Conservation (phyloP, 2,329 filamentous ascomycete species). For the Stachybotrys chlorohalonatus region DNA sequence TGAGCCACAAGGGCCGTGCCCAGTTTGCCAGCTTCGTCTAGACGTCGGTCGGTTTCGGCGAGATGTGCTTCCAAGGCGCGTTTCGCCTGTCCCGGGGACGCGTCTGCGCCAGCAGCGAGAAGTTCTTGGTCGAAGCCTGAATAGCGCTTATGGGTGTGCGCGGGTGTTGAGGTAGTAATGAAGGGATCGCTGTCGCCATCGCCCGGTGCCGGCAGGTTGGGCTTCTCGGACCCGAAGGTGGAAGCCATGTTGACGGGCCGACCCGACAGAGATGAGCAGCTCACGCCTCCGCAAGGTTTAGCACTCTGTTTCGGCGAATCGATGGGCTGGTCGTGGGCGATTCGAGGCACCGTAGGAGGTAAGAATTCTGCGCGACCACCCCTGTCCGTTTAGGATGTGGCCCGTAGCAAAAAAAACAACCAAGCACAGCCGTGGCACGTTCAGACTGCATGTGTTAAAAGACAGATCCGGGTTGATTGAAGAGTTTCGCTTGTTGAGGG, state of each 20-base stretch:
- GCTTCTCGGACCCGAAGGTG: slow-evolving; percentile 31
- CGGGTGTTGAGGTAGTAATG: slow-evolving; percentile 32
- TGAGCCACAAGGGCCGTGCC: slow-evolving; percentile 84
- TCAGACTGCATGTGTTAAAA: background rate
- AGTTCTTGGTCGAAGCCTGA: slow-evolving; percentile 75
- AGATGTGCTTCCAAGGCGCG: slow-evolving; percentile 85
- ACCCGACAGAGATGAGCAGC: background rate
- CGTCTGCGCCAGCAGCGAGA: slow-evolving; percentile 65
- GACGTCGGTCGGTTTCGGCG: slow-evolving; percentile 80
- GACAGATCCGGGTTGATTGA: background rate
- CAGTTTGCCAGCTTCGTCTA: slow-evolving; percentile 84
- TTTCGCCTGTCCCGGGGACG: slow-evolving; percentile 80
- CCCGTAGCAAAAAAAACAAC: background rate
- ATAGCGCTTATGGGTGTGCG: slow-evolving; percentile 55
- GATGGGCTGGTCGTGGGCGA: background rate
- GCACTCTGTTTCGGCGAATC: background rate
- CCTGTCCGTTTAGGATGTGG: background rate
- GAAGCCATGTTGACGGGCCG: slow-evolving; percentile 29
- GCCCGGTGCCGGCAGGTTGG: slow-evolving; percentile 27
- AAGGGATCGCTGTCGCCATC: slow-evolving; percentile 46
- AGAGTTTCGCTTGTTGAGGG: background rate
- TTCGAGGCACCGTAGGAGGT: background rate
- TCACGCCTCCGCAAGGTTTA: background rate
- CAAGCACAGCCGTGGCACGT: background rate
- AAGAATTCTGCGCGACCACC: background rate